Base-by-base conservation (phyloP, 1,284 basidiomycete species). In the Papiliotrema terrestris region DNA sequence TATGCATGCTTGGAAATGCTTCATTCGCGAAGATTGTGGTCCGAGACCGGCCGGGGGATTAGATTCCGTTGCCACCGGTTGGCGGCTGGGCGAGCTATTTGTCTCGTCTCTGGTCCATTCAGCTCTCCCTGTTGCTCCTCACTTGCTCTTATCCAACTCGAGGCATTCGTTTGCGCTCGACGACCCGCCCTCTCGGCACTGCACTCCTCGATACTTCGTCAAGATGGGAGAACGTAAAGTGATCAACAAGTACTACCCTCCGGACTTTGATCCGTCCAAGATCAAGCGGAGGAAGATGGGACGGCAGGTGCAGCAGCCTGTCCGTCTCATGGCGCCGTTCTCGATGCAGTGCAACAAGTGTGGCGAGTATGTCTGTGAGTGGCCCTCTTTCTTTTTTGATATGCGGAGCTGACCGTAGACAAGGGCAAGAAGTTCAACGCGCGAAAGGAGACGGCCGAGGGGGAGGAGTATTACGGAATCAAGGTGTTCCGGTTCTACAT, bases 341-440 rank as follows among this genome's bases (percentile, higher is more conserved):
- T 94, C 91, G 15, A 99, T 99, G 95, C 85, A 90, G 68, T 94
- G 91, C 71, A 91, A 89, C 69, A 89, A 89, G 13, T 98, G 95
- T 68, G 95, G 94, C 54, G 96, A 98, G 77, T 98, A 97, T 74
- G 89, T 98, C 58, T 94, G 93, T 81, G 87, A 71, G 75, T 71
- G 37, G 8, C 15, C 6, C 14, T 5, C 19, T 6, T 3, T 36
- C n/a, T 32, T 35, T 32, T 35, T 35, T 17, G 3, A 15, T 5
- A 19, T 13, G 36, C 48, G 19, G 37, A 38, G 20, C 19, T 14
- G 19, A 19, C 17, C 22, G 19, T 36, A 75, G 81, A 82, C 69
- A 81, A 97, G 74, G 96, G 95, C 45, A 98, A 98, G 80, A 99
- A 98, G 78, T 98, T 99, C 81, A 98, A 99, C 67, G 96, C 96